phyloP scores from a whole-genome alignment of 2,329 filamentous ascomycete species.

The Teratosphaeria destructans region DNA sequence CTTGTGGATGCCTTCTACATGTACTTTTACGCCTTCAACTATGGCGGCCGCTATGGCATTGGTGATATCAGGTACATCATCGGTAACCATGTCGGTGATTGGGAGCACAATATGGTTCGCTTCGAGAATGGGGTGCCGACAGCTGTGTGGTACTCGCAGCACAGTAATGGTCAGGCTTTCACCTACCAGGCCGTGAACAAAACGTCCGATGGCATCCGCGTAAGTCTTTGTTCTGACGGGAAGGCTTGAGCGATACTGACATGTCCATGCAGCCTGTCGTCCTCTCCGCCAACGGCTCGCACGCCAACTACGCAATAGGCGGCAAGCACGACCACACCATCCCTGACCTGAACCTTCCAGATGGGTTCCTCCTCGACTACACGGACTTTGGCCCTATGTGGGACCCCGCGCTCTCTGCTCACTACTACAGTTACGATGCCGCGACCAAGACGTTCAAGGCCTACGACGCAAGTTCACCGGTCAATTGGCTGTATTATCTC shows the following conservation, averaged over 20 bases:
- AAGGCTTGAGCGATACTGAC: background rate
- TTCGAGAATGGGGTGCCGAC: slow-evolving; percentile 47
- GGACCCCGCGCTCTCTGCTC: slow-evolving; percentile 49
- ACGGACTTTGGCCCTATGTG: slow-evolving; percentile 46
- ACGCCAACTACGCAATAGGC: slow-evolving; percentile 53
- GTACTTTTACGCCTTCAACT: slow-evolving; percentile 51
- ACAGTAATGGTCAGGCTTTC: slow-evolving; percentile 53
- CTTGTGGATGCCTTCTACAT: slow-evolving; percentile 53
- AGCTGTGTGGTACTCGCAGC: slow-evolving; percentile 54
- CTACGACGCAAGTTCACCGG: slow-evolving; percentile 38
- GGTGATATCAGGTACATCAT: slow-evolving; percentile 12
- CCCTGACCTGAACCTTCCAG: slow-evolving; percentile 31
- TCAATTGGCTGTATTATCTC: slow-evolving; percentile 45
- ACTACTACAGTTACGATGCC: slow-evolving; percentile 45
- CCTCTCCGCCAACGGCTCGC: slow-evolving; percentile 51
- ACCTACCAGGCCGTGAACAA: slow-evolving; percentile 47
- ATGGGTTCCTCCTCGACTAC: slow-evolving; percentile 27
- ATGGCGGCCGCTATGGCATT: slow-evolving; percentile 32
- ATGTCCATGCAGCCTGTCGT: slow-evolving; percentile 34
- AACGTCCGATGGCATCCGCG: slow-evolving; percentile 31
- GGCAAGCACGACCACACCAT: slow-evolving; percentile 55
- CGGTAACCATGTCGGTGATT: slow-evolving; percentile 49
- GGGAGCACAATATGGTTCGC: slow-evolving; percentile 58
- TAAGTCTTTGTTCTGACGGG: slow-evolving; percentile 3
- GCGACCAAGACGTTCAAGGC: slow-evolving; percentile 34